Evolutionary conservation across 306 rosid genomes (phyloP), one percentile per base, ranked within the genome.

Genomic region (Spatholobus suberectus): DNA sequence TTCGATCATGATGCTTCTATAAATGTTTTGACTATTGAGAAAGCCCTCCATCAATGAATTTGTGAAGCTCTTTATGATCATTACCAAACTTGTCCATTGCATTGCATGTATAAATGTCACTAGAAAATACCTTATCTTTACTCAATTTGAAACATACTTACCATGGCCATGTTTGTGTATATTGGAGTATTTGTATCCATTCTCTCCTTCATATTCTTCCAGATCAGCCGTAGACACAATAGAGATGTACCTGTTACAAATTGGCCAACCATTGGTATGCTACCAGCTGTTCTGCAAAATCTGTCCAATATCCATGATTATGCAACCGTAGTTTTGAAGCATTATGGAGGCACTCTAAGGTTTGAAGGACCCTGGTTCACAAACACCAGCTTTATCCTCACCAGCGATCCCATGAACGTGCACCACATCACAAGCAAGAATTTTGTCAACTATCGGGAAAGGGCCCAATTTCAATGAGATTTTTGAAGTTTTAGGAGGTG

Each of bases 381-480:
- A 41, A 67, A 78, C 8, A 41, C 26, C 3, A 32, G 32, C 41
- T 76, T 29, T 74, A 17, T 84, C 6, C 0, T 76, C 8, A 89
- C 92, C 0, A 58, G 76, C 0, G 86, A 91, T 61, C 88, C 90
- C 15, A 23, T 44, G 29, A 91, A 91, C 8, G 81, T 91, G 29
- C 51, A 85, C 32, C 83, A 77, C 20, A 41, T 81, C 3, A 38
- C 63, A 0, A 76, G 83, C 70, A 85, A 52, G 72, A 77, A 81
- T 6, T 76, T 70, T 7, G 14, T 0, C 66, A 77, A 85, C 65
- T 85, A 81, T 32, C n/a, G 47, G 74, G 0, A 85, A 81, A 44
- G 81, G 88, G 14, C 6, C 27, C 0, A 10, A 63, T 46, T 35
- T 71, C 18, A 55, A 27, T 23, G 85, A 85, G 3, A 76, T 76